Base-by-base conservation (phyloP, 768 basidiomycete species). In the Coprinellus aureogranulatus region DNA sequence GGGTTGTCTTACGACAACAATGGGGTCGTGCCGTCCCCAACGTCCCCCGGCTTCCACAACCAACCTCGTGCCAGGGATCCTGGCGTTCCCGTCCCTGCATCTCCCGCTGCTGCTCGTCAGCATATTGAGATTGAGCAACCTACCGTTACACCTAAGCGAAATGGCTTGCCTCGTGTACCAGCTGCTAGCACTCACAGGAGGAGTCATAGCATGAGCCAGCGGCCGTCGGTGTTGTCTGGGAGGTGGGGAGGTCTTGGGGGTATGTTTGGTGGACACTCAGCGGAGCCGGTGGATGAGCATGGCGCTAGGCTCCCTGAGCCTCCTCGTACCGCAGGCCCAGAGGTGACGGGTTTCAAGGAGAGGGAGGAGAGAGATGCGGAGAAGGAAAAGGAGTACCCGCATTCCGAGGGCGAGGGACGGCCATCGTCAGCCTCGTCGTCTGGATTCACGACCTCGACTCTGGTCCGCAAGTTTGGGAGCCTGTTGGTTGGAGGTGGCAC, bases 121-220 rank as follows among this genome's bases (percentile, higher is more conserved):
- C 71, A 69, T 50, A 69, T 71, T 9, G 71, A 74, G 55, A 72
- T 68, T 46, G 71, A 70, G 10, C 70, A 68, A 57, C 62, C 57
- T 39, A 61, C 69, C 42, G 53, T 64, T 22, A 59, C 60, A 22
- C 56, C 63, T 25, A 12, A 69, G 57, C 60, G 65, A 51, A 62
- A 64, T 10, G 68, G 57, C 44, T 49, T 81, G 44, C 89, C 88
- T 0, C 79, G 88, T 34, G 84, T 88, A 1, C 91, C 92, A 2
- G 84, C 88, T 8, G 88, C 86, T 3, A 86, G 87, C 28, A 89
- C 87, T 4, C 92, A 94, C 70, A 79, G 87, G 53, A 78, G 91
- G 54, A 92, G 89, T 59, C 92, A 93, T 68, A 90, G 89, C 65
- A 79, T 94, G 70, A 90, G 87, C 63, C 89, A 92, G 67, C 74